These are phyloP conservation scores for Saturnispora silvae DNA, from an alignment of 805 yeast species.

Conservation along the genomic window DNA sequence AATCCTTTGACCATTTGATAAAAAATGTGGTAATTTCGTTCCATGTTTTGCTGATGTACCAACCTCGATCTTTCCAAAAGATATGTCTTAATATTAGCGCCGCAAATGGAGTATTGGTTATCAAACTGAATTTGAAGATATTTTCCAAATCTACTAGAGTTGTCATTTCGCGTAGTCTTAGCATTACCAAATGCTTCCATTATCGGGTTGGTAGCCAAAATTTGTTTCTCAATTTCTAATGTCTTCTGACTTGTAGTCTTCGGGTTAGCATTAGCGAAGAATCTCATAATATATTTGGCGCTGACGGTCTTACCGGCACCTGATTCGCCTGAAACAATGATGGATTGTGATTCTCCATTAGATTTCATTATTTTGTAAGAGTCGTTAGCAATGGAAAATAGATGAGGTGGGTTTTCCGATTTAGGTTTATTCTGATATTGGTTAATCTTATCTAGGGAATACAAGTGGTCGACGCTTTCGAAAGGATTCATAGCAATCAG, in stretches of 20 bases:
- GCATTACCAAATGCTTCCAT: conserved; percentile 99
- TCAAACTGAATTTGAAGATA: conserved; percentile 86
- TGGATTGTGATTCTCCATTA: conserved; percentile 79
- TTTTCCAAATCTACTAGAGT: conserved; percentile 95
- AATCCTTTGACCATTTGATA: conserved; percentile 80
- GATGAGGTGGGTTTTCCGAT: conserved; percentile 92
- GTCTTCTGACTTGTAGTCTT: conserved; percentile 45
- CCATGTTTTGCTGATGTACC: conserved; percentile 79
- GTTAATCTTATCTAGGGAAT: conserved; percentile 82
- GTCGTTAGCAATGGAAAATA: conserved; percentile 95
- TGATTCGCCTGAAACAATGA: conserved; percentile 96
- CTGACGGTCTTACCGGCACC: conserved; percentile 98
- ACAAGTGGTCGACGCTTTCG: conserved; percentile 78
- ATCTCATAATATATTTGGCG: conserved; percentile 95
- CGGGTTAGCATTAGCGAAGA: conserved; percentile 74
- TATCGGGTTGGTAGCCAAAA: conserved; percentile 91
- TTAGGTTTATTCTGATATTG: conserved; percentile 86
- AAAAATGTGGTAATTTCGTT: conserved; percentile 90
- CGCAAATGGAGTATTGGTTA: conserved; percentile 63
- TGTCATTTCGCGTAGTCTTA: conserved; percentile 91
- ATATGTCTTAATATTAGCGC: conserved; percentile 90
- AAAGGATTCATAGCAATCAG: conserved; percentile 94
- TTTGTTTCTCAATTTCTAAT: conserved; percentile 74
- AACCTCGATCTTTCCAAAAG: conserved; percentile 86
- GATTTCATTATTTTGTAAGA: conserved; percentile 89